Percentiles rank a stretch among this genome's conserved stretches.
Evolutionary conservation across 176 grass and related monocot genomes (phyloP).

Genomic region (Triticum timopheevii): DNA sequence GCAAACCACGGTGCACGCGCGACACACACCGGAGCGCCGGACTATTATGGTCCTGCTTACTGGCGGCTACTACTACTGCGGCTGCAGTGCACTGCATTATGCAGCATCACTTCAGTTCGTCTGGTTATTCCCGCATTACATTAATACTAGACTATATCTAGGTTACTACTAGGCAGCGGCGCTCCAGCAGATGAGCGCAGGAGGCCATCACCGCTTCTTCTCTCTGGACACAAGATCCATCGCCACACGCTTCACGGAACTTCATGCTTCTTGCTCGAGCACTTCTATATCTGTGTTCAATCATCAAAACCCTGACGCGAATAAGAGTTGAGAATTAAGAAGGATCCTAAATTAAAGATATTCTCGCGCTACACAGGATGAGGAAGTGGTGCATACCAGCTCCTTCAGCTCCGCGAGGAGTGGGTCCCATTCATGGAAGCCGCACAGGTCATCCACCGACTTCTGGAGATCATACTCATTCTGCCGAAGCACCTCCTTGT

Average conservation of each 20-base stretch:
- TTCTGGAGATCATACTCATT: constrained; percentile 67
- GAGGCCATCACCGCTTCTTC: constrained; percentile 24
- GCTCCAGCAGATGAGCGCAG: neutral
- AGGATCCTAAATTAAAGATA: neutral
- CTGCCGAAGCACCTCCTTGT: constrained; percentile 70
- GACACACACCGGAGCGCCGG: neutral
- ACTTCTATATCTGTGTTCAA: constrained; percentile 47
- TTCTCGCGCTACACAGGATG: neutral
- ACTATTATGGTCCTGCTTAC: neutral
- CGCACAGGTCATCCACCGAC: constrained; percentile 58
- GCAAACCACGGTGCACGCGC: neutral
- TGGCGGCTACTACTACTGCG: neutral
- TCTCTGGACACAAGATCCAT: constrained; percentile 39
- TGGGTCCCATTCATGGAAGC: constrained; percentile 64
- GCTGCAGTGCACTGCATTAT: neutral
- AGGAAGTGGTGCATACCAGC: constrained; percentile 43
- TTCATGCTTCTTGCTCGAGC: constrained; percentile 40
- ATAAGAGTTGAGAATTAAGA: neutral
- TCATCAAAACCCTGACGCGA: constrained; percentile 51
- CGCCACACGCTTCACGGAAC: constrained; percentile 42
- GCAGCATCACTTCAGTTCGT: neutral
- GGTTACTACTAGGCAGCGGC: neutral
- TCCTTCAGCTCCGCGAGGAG: constrained; percentile 54
- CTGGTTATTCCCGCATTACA: constrained; percentile 28
- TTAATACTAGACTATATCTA: constrained; percentile 8